Evolutionary conservation across 768 basidiomycete species (phyloP).

Genomic region (Podaxis sp.): DNA sequence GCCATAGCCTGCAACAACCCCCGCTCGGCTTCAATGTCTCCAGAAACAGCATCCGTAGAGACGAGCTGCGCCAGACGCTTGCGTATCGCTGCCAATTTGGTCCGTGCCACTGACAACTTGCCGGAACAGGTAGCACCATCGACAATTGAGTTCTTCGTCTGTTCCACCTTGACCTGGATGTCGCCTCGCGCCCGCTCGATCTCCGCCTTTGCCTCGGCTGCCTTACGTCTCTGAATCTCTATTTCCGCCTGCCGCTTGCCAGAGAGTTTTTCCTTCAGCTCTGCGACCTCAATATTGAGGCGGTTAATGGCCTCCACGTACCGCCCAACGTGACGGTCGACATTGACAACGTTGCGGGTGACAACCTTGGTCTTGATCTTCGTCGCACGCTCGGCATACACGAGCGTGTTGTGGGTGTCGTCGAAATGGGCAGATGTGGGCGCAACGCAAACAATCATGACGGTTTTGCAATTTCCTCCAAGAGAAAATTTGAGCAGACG

Average conservation of each 20-base stretch:
- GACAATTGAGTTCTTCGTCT: conserved; percentile 66
- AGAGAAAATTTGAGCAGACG: conserved; percentile 96
- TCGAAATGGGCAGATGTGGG: conserved; percentile 96
- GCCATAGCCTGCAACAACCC: conserved; percentile 67
- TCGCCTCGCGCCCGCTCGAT: conserved; percentile 74
- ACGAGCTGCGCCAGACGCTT: conserved; percentile 62
- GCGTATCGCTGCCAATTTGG: conserved; percentile 64
- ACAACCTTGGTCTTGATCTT: conserved; percentile 98
- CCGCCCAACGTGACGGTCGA: conserved; percentile 91
- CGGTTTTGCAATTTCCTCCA: conserved; percentile 98
- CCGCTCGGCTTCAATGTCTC: conserved; percentile 66
- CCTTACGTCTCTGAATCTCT: conserved; percentile 65
- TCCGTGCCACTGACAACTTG: conserved; percentile 67
- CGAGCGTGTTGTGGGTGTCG: conserved; percentile 96
- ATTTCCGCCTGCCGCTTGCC: conserved; percentile 65
- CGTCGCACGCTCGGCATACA: conserved; percentile 97
- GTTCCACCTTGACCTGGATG: conserved; percentile 68
- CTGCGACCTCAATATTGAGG: conserved; percentile 79
- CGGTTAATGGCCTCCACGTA: conserved; percentile 94
- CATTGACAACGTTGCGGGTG: conserved; percentile 92
- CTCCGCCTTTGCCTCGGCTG: conserved; percentile 68
- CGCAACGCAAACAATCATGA: conserved; percentile 98
- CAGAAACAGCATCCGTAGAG: conserved; percentile 32
- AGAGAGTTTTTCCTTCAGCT: conserved; percentile 83
- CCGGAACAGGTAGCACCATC: conserved; percentile 78